Percentiles rank a stretch among this genome's conserved stretches.
Evolutionary conservation across 768 basidiomycete genomes (phyloP).

Genomic region (Epithele typhae): DNA sequence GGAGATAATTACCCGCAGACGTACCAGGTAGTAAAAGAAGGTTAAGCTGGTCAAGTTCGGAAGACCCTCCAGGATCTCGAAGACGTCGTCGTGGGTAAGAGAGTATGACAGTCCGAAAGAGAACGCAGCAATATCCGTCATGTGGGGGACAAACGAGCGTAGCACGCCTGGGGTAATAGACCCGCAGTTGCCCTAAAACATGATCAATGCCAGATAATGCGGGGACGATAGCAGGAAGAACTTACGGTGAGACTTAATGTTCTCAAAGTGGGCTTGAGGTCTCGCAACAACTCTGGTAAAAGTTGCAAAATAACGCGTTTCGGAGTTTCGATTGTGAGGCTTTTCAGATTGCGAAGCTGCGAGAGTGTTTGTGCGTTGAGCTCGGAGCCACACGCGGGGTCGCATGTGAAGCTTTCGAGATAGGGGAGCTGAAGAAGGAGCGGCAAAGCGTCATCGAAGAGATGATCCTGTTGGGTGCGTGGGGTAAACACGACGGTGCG

Average conservation of each 20-base stretch:
- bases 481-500: constrained; percentile 13
- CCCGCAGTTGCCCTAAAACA: constrained; percentile 62
- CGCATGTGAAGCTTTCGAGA: constrained; percentile 15
- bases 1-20: constrained; percentile 28
- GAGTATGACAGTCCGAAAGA: constrained; percentile 58
- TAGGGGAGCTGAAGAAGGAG: constrained; percentile 5
- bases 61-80: constrained; percentile 40
- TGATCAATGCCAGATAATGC: no score
- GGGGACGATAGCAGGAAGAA: not conserved
- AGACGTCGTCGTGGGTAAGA: constrained; percentile 48
- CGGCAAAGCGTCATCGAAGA: constrained; percentile 13
- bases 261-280: constrained; percentile 29
- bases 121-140: constrained; percentile 33
- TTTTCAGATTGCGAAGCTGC: constrained; percentile 13
- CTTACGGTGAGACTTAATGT: constrained; percentile 43
- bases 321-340: constrained; percentile 19
- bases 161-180: constrained; percentile 62
- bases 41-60: constrained; percentile 35
- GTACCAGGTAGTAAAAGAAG: constrained; percentile 49
- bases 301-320: constrained; percentile 17
- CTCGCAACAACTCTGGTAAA: constrained; percentile 36
- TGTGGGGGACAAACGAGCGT: constrained; percentile 35
- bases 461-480: constrained; percentile 2
- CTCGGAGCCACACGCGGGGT: constrained; percentile 10
- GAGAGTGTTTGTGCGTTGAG: constrained; percentile 4